phyloP scores from a whole-genome alignment of 441 rosid species.

The Breynia disticha region DNA sequence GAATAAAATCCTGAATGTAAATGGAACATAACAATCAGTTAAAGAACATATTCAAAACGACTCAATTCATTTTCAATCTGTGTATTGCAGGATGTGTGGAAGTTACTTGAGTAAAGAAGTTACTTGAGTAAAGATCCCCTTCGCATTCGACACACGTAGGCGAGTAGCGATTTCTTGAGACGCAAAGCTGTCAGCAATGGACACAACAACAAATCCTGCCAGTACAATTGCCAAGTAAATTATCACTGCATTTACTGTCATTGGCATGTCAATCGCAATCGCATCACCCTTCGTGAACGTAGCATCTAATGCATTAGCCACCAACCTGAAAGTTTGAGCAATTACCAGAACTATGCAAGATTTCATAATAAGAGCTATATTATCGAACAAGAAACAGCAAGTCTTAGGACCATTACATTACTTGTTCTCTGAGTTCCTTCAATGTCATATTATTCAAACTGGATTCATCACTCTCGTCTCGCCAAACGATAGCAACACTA shows the following conservation, averaged over 20 bases:
- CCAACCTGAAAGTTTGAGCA: constrained; percentile 37
- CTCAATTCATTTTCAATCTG: too few species aligned
- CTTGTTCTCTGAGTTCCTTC: constrained; percentile 60
- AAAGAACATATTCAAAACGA: too few species aligned
- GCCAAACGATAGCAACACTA: constrained; percentile 60
- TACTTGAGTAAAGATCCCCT: constrained; percentile 87
- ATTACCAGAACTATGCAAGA: too few species aligned
- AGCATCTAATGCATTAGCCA: constrained; percentile 59
- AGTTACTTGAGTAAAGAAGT: neutral
- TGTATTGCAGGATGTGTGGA: neutral
- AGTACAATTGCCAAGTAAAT: constrained; percentile 70
- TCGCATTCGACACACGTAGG: constrained; percentile 60
- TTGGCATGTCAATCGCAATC: constrained; percentile 84
- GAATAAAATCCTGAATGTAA: constrained; percentile 56
- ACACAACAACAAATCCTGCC: constrained; percentile 69
- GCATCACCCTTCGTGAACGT: constrained; percentile 66
- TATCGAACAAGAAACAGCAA: neutral
- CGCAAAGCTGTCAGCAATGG: constrained; percentile 91
- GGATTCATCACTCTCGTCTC: constrained; percentile 56
- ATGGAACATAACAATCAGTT: neutral
- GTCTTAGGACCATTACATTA: constrained; percentile 38
- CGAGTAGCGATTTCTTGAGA: constrained; percentile 74
- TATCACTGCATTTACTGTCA: constrained; percentile 71
- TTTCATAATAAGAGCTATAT: too few species aligned
- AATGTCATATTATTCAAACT: constrained; percentile 41